Percentiles rank a stretch among this genome's conserved stretches.
Conservation (phyloP, 78 protist genomes). For the Mastigamoeba balamuthi region DNA sequence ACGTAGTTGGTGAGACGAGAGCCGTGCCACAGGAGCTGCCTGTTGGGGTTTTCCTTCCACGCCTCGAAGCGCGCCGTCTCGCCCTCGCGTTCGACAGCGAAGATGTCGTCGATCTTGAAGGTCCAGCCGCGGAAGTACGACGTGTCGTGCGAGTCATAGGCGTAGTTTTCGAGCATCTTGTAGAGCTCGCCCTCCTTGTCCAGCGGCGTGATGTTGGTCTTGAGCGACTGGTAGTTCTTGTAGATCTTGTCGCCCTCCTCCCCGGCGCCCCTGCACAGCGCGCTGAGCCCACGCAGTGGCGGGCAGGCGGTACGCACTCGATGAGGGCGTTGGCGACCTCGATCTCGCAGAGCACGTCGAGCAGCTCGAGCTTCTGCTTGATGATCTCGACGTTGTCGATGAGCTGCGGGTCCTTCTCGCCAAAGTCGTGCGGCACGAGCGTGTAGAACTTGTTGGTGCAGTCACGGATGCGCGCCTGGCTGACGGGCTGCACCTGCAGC, state of each 20-base stretch:
- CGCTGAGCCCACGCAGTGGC: neutral
- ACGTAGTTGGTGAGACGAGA: conserved; percentile 64
- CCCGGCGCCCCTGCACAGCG: neutral
- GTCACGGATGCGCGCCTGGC: neutral
- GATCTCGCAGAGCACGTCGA: conserved; percentile 55
- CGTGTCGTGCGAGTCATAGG: conserved; percentile 19
- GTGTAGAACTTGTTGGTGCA: conserved; percentile 1
- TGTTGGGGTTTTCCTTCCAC: conserved; percentile 22
- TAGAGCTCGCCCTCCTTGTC: conserved; percentile 24
- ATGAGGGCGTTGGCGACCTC: conserved; percentile 49
- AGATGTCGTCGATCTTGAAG: conserved; percentile 41
- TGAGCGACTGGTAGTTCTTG: conserved; percentile 25
- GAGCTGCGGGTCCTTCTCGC: conserved; percentile 6
- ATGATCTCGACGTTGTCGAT: conserved; percentile 20
- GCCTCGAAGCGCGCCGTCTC: conserved; percentile 36
- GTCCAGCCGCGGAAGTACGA: conserved; percentile 3
- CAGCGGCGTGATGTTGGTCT: conserved; percentile 24
- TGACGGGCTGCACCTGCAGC: neutral
- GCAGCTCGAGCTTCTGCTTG: conserved; percentile 32
- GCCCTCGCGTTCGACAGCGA: conserved; percentile 23
- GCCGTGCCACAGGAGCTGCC: conserved; percentile 75
- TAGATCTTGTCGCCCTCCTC: conserved; percentile 11
- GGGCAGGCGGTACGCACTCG: neutral
- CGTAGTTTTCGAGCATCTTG: conserved; percentile 6
- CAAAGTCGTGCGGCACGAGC: conserved; percentile 42